Percentiles rank a stretch among this genome's conserved stretches.
These are phyloP conservation scores for Coelastrella sp. DNA, from an alignment of 139 green algal species.

Conservation along the genomic window DNA sequence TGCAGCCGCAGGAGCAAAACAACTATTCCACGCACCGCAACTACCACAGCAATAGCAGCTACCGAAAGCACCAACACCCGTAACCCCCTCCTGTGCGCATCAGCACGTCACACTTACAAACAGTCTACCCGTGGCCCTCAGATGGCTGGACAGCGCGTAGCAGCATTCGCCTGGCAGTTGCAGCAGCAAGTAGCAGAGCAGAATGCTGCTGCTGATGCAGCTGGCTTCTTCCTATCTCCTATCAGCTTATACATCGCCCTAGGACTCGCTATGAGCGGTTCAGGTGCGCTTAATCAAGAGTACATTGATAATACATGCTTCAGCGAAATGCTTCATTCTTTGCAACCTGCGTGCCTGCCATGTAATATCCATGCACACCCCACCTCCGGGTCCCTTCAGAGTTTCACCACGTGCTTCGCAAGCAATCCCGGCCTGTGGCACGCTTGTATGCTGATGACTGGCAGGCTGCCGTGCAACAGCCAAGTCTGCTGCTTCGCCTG, in stretches of 20 bases:
- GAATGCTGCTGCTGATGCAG: not conserved
- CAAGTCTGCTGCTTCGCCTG: too few species aligned
- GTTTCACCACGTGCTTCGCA: too few species aligned
- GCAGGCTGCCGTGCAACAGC: too few species aligned
- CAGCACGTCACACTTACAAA: not conserved
- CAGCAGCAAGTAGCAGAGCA: not conserved
- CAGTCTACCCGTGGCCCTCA: not conserved
- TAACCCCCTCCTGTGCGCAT: not conserved
- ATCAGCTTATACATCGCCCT: conserved; percentile 31
- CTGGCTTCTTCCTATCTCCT: conserved; percentile 6
- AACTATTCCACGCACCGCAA: too few species aligned
- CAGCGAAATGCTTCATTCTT: not conserved
- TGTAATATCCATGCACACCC: not conserved
- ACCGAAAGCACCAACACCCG: too few species aligned
- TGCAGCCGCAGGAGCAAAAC: too few species aligned
- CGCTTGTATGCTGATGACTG: too few species aligned
- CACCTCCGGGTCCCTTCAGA: too few species aligned
- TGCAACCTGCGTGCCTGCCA: not conserved
- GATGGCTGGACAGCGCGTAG: not conserved
- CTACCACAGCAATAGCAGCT: too few species aligned
- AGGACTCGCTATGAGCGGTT: conserved; percentile 14
- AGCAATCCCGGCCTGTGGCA: too few species aligned
- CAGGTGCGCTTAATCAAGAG: not conserved
- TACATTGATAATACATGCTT: too few species aligned
- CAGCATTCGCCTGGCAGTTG: conserved; percentile 26